Evolutionary conservation across 208 protist genomes (phyloP).

Genomic region (Trypanosomatidae sp.): DNA sequence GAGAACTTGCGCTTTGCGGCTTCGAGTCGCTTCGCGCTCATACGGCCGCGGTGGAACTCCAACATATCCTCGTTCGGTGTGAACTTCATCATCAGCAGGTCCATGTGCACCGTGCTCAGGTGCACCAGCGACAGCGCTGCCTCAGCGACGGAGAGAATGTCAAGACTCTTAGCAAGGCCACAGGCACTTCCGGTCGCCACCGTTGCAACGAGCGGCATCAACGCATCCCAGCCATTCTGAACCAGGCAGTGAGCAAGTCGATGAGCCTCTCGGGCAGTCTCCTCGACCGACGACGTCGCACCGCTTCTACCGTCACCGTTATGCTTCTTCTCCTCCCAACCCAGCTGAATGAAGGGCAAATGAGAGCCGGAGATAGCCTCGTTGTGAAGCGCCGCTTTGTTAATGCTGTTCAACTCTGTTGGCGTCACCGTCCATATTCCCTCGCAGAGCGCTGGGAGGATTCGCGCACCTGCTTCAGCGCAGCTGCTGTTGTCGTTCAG

Average conservation of each 20-base stretch:
- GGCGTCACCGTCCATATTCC: background rate
- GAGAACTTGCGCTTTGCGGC: slow-evolving; percentile 26
- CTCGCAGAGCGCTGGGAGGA: slow-evolving; percentile 9
- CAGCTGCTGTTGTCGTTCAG: slow-evolving; percentile 8
- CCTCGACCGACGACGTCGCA: slow-evolving; percentile 1
- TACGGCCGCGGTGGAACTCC: slow-evolving; percentile 20
- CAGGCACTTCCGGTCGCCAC: slow-evolving; percentile 83
- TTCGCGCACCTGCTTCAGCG: background rate
- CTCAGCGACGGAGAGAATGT: slow-evolving; percentile 42
- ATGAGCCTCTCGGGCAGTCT: slow-evolving; percentile 4
- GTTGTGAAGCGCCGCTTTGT: background rate
- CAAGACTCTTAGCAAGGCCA: slow-evolving; percentile 79
- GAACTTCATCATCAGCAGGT: slow-evolving; percentile 68
- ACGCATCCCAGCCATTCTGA: slow-evolving; percentile 37
- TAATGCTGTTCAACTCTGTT: background rate
- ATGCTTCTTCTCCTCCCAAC: slow-evolving; percentile 18
- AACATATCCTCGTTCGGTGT: slow-evolving; percentile 39
- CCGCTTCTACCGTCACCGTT: background rate
- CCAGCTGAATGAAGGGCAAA: background rate
- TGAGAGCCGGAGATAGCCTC: background rate
- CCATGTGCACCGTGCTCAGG: slow-evolving; percentile 51
- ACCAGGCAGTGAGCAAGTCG: slow-evolving; percentile 12
- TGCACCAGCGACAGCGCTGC: slow-evolving; percentile 72
- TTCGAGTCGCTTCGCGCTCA: slow-evolving; percentile 14
- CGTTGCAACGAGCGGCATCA: slow-evolving; percentile 71